phyloP scores from a whole-genome alignment of 345 rosid genomes.

The Balakata baccata region DNA sequence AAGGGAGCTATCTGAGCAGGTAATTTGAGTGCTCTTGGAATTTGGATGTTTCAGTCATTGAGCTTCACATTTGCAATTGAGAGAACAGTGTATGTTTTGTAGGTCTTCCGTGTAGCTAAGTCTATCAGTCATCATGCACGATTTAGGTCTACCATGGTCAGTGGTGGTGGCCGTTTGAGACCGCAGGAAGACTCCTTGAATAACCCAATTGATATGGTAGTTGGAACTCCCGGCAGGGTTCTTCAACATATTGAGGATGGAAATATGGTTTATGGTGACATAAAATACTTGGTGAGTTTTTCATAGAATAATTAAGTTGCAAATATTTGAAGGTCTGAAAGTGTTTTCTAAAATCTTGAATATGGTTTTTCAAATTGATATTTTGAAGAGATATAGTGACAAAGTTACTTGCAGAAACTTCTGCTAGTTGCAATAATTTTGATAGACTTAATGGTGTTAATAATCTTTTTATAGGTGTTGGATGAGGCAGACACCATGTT shows the following conservation, averaged over 20 bases:
- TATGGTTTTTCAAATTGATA: not conserved
- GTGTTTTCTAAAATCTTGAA: not conserved
- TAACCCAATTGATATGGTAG: conserved; percentile 84
- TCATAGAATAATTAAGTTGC: not conserved
- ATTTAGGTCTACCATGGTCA: conserved; percentile 81
- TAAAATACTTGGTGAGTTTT: conserved; percentile 58
- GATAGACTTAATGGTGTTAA: conserved; percentile 22
- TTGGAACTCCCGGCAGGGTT: conserved; percentile 94
- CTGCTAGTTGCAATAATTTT: conserved; percentile 2
- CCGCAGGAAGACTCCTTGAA: conserved; percentile 87
- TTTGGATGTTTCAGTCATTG: not conserved
- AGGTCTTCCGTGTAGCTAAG: conserved; percentile 93
- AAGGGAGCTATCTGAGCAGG: conserved; percentile 97
- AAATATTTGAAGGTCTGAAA: not conserved
- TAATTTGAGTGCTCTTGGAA: conserved; percentile 14
- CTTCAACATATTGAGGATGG: conserved; percentile 92
- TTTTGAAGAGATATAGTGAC: not conserved
- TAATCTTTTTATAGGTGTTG: conserved; percentile 54
- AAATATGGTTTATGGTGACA: conserved; percentile 95
- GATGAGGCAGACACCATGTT: conserved; percentile 99
- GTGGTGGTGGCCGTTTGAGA: conserved; percentile 84
- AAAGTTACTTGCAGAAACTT: not conserved
- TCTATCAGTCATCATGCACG: conserved; percentile 88
- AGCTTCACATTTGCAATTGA: conserved; percentile 8
- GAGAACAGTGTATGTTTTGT: conserved; percentile 13